Evolutionary conservation across 495 filamentous ascomycete genomes (phyloP), one percentile per base, ranked within the genome.

Genomic region (Neurospora sublineolata): DNA sequence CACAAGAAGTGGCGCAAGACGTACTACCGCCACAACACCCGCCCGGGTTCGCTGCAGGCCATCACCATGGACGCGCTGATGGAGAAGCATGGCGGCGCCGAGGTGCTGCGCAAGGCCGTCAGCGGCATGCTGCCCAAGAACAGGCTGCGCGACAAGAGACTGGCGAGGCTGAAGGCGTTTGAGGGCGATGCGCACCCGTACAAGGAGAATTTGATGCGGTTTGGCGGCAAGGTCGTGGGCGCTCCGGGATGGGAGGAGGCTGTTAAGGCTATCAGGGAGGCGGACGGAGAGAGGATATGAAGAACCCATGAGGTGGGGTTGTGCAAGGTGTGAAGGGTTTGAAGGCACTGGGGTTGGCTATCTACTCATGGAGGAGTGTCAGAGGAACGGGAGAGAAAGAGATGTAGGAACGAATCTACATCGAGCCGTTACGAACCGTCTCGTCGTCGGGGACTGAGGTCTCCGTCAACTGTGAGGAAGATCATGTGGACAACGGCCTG

Each of bases 101-200:
- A 99, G 88, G 91, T 98, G 69, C 81, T 99, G 80, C 86, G 93
- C 73, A 91, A 92, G 81, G 95, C 95, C 12, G 95, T 99, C 33
- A 90, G 89, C 79, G 95, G 95, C 70, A 99, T 99, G 95, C 81
- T 99, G 83, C 95, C 95, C 67, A 99, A 98, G 91, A 99, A 99
- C 82, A 82, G 93, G 75, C 83, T 99, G 76, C 85, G 94, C 77
- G 92, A 95, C 79, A 89, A 91, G 83, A 81, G 96, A 72, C 81
- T 99, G 84, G 92, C 88, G n/a, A 84, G 95, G 76, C 81, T 99
- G 79, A 98, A 97, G 88, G 94, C 91, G 27, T 99, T 97, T 82
- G 95, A 98, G 83, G 93, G 95, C 27, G 85, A 89, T 42, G 87
- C 87, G 39, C 95, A 98, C 84, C 95, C 96, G 39, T 97, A 97